A percentile compares a stretch with the other conserved stretches of the same genome.
Conservation (phyloP, 495 filamentous ascomycete species). For the Daldinia childiae region DNA sequence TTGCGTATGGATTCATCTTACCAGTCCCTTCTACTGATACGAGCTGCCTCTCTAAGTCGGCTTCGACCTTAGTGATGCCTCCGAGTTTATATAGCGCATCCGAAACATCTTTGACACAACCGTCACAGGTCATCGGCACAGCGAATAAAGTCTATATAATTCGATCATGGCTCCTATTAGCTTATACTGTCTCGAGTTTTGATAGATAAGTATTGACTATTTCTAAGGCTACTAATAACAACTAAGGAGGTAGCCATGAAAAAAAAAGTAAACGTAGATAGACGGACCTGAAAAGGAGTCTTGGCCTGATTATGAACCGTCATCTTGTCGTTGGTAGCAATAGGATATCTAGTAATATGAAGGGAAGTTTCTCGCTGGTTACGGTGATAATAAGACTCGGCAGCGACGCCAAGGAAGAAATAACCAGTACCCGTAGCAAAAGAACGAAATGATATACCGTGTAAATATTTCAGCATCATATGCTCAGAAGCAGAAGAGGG, state of each 20-base stretch:
- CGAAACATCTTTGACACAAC: conserved; percentile 86
- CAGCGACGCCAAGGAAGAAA: conserved; percentile 32
- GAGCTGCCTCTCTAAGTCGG: conserved; percentile 72
- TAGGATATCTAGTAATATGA: conserved; percentile 14
- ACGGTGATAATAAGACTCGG: conserved; percentile 39
- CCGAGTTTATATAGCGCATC: conserved; percentile 74
- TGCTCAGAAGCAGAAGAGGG: neutral
- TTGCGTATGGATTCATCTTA: conserved; percentile 44
- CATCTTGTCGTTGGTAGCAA: conserved; percentile 28
- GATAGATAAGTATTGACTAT: neutral
- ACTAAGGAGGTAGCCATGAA: neutral
- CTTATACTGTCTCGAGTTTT: conserved; percentile 17
- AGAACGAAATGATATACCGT: conserved; percentile 32
- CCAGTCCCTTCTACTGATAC: conserved; percentile 74
- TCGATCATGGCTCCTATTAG: conserved; percentile 36
- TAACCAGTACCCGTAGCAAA: conserved; percentile 30
- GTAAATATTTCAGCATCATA: conserved; percentile 40
- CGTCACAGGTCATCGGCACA: conserved; percentile 90
- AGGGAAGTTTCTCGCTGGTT: conserved; percentile 29
- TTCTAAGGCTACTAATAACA: neutral
- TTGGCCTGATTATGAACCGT: conserved; percentile 46
- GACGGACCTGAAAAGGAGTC: conserved; percentile 58
- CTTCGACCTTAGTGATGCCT: conserved; percentile 74
- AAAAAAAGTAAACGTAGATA: conserved; percentile 10
- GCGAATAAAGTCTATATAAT: conserved; percentile 83